These are phyloP conservation scores for Ceratobasidium sp. DNA, from an alignment of 1,284 basidiomycete species.

Conservation along the genomic window DNA sequence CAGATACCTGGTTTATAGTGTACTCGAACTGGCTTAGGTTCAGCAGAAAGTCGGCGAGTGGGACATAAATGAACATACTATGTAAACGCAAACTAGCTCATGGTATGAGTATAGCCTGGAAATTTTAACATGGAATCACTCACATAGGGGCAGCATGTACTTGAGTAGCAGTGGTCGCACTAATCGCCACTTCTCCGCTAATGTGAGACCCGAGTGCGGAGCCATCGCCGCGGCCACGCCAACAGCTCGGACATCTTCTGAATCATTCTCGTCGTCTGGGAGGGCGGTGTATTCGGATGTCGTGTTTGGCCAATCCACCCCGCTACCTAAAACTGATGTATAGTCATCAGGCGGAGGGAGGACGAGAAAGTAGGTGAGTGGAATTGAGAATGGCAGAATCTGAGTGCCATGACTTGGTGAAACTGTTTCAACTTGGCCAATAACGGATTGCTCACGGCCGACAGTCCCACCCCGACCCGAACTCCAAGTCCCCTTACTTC, in stretches of 20 bases:
- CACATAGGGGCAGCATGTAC: slow-evolving; percentile 87
- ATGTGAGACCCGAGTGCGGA: slow-evolving; percentile 65
- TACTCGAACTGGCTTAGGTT: slow-evolving; percentile 82
- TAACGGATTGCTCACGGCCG: slow-evolving; percentile 66
- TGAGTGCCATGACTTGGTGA: slow-evolving; percentile 54
- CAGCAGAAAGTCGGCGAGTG: slow-evolving; percentile 40
- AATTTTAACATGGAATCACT: slow-evolving; percentile 55
- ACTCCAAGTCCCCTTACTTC: slow-evolving; percentile 89
- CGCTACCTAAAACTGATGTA: slow-evolving; percentile 47
- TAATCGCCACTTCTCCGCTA: slow-evolving; percentile 80
- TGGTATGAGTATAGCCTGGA: not conserved
- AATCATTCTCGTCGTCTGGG: slow-evolving; percentile 60
- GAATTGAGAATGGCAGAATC: slow-evolving; percentile 84
- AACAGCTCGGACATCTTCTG: slow-evolving; percentile 33
- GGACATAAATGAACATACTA: slow-evolving; percentile 63
- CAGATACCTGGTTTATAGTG: slow-evolving; percentile 85
- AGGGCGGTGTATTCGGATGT: slow-evolving; percentile 52
- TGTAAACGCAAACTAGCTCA: slow-evolving; percentile 77
- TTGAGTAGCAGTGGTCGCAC: slow-evolving; percentile 78
- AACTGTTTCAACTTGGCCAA: not conserved
- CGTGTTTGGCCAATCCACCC: slow-evolving; percentile 8
- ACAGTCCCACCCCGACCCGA: slow-evolving; percentile 82
- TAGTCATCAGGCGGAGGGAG: slow-evolving; percentile 74
- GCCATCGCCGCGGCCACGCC: not conserved
- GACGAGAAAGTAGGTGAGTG: slow-evolving; percentile 78